Percentiles rank a stretch among this genome's conserved stretches.
These are phyloP conservation scores for Eucalyptus curtisii DNA, from an alignment of 345 rosid species.

Conservation along the genomic window DNA sequence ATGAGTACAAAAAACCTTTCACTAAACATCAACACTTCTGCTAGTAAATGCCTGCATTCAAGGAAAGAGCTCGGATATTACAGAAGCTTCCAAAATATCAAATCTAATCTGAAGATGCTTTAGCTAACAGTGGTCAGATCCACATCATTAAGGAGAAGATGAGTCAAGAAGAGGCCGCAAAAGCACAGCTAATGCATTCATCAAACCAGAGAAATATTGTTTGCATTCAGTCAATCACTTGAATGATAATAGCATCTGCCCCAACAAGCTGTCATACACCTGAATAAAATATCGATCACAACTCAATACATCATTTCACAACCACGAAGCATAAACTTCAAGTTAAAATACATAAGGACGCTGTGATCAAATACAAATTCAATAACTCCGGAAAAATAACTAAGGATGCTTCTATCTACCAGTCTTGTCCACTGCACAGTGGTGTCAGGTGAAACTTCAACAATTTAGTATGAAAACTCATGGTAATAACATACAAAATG, in stretches of 20 bases:
- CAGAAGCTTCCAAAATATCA: slow-evolving; percentile 18
- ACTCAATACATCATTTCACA: slow-evolving; percentile 53
- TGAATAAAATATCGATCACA: slow-evolving; percentile 84
- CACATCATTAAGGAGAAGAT: slow-evolving; percentile 45
- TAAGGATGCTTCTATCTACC: neutral
- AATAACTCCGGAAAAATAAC: neutral
- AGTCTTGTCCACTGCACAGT: neutral
- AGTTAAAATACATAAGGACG: neutral
- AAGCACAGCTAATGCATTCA: slow-evolving; percentile 71
- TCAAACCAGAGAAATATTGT: slow-evolving; percentile 62
- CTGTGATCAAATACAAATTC: neutral
- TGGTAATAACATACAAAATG: neutral
- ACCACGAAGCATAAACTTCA: neutral
- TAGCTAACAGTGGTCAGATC: slow-evolving; percentile 40
- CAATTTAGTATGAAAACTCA: neutral
- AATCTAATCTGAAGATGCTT: slow-evolving; percentile 37
- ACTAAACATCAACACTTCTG: neutral
- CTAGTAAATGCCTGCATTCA: slow-evolving; percentile 3
- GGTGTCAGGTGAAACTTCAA: neutral
- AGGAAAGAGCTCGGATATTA: slow-evolving; percentile 14
- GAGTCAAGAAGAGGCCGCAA: slow-evolving; percentile 34
- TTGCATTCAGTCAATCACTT: slow-evolving; percentile 87
- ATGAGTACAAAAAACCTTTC: neutral
- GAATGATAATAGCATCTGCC: slow-evolving; percentile 93
- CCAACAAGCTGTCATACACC: slow-evolving; percentile 87